A percentile compares a stretch with the other conserved stretches of the same genome.
Evolutionary conservation across 2,329 filamentous ascomycete genomes (phyloP).

Genomic region (Cadophora luteo-olivacea): DNA sequence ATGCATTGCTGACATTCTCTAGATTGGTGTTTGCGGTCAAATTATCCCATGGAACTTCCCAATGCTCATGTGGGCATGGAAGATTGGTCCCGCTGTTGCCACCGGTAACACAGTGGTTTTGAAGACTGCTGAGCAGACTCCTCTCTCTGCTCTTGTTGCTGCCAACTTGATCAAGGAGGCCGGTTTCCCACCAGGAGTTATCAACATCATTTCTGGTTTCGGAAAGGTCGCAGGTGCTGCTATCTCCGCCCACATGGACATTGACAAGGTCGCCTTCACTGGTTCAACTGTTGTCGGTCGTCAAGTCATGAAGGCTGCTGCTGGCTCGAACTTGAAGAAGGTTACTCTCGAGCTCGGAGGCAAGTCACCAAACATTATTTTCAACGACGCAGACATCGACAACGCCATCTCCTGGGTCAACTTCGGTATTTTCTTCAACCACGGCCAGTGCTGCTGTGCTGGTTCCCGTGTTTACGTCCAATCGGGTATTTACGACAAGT

Average conservation of each 20-base stretch:
- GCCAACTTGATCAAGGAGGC: slow-evolving; percentile 64
- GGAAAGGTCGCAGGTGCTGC: slow-evolving; percentile 72
- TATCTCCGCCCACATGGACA: slow-evolving; percentile 66
- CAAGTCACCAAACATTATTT: slow-evolving; percentile 68
- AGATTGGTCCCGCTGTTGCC: slow-evolving; percentile 67
- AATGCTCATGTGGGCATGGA: slow-evolving; percentile 70
- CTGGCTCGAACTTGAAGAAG: slow-evolving; percentile 68
- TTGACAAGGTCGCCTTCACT: slow-evolving; percentile 73
- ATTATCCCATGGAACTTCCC: slow-evolving; percentile 80
- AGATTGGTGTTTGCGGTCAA: slow-evolving; percentile 71
- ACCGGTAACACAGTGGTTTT: slow-evolving; percentile 65
- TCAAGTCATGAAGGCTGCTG: slow-evolving; percentile 69
- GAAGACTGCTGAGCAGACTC: slow-evolving; percentile 69
- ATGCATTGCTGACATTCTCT: slow-evolving; percentile 6
- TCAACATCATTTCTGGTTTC: slow-evolving; percentile 70
- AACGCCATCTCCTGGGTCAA: slow-evolving; percentile 69
- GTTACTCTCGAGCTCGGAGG: slow-evolving; percentile 68
- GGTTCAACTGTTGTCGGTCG: slow-evolving; percentile 67
- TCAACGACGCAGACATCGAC: slow-evolving; percentile 66
- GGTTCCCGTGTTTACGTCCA: slow-evolving; percentile 74
- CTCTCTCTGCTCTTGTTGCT: slow-evolving; percentile 61
- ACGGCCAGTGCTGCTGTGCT: slow-evolving; percentile 58
- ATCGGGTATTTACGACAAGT: slow-evolving; percentile 73
- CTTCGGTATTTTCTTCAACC: slow-evolving; percentile 52
- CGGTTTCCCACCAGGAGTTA: slow-evolving; percentile 69